Evolutionary conservation across 306 rosid species (phyloP).

Genomic region (Fragaria vesca): DNA sequence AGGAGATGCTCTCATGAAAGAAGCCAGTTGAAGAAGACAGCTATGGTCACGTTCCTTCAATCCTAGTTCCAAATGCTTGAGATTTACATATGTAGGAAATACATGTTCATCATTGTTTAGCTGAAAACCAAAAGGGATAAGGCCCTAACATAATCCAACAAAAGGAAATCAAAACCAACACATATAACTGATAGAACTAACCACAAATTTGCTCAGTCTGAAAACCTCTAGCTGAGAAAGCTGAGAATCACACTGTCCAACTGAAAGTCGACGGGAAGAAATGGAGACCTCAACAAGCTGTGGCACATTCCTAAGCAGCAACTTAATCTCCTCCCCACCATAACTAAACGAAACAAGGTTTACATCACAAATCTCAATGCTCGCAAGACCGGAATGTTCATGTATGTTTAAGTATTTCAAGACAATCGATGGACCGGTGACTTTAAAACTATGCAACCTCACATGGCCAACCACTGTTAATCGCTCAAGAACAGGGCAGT

Average conservation of each 20-base stretch:
- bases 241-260: neutral
- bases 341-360: neutral
- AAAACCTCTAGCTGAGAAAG: neutral
- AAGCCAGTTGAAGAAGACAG: neutral
- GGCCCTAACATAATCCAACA: neutral
- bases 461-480: neutral
- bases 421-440: neutral
- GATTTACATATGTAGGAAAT: neutral
- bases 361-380: neutral
- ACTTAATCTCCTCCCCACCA: neutral
- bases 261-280: neutral
- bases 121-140: neutral
- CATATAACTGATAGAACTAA: neutral
- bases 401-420: neutral
- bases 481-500: neutral
- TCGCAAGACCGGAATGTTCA: neutral
- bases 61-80: neutral
- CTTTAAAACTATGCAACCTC: neutral
- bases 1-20: neutral
- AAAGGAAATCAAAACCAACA: neutral
- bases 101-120: neutral
- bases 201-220: neutral
- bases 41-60: neutral
- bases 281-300: neutral
- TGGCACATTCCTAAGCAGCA: neutral